A percentile compares a stretch with the other conserved stretches of the same genome.
phyloP scores from a whole-genome alignment of 2,329 filamentous ascomycete genomes.

The Lecanicillium sp. region DNA sequence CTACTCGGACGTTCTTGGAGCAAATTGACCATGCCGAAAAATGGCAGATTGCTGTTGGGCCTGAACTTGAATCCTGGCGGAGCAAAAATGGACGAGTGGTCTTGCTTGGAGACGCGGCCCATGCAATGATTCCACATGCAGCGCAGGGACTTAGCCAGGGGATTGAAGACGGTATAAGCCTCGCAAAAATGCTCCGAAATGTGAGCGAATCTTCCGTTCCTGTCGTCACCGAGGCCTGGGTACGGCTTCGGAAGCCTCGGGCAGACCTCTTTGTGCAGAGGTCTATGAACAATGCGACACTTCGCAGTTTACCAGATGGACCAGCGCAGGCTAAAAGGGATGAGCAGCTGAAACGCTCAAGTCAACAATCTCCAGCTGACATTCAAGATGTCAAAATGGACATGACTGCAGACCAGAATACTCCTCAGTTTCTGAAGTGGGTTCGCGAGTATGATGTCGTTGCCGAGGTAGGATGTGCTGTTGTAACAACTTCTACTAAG shows the following conservation, averaged over 20 bases:
- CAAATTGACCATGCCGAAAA: neutral
- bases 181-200: neutral
- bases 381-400: conserved; percentile 2
- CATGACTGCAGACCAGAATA: conserved; percentile 5
- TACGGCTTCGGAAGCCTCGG: conserved; percentile 2
- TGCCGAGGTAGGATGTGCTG: conserved; percentile 1
- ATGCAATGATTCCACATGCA: conserved; percentile 8
- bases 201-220: neutral
- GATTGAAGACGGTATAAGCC: conserved; percentile 6
- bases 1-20: conserved; percentile 2
- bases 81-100: conserved; percentile 4
- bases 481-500: too few relatives aligned
- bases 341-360: neutral
- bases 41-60: conserved; percentile 8
- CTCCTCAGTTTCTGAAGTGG: conserved; percentile 7
- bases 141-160: conserved; percentile 8
- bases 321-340: conserved; percentile 1
- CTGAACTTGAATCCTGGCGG: conserved; percentile 1
- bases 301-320: conserved; percentile 7
- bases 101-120: conserved; percentile 7
- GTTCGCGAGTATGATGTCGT: conserved; percentile 9
- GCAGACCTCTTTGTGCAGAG: conserved; percentile 6
- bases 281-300: conserved; percentile 5
- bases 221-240: conserved; percentile 3
- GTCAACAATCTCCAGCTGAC: neutral